A percentile compares a stretch with the other conserved stretches of the same genome.
phyloP scores from a whole-genome alignment of 805 yeast species.

The Millerozyma miso region DNA sequence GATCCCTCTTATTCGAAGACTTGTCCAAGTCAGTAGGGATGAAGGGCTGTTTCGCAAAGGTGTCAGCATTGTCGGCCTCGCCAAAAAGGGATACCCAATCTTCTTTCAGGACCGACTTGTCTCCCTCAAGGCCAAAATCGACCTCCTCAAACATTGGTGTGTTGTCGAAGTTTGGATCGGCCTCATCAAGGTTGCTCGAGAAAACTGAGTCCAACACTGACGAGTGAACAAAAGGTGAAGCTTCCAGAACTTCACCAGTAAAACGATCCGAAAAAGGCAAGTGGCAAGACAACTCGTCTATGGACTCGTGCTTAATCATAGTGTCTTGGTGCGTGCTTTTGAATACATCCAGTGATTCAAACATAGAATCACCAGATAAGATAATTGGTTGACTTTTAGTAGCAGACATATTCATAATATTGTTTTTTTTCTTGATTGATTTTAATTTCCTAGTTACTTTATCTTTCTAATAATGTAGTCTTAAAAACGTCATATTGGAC shows the following conservation, averaged over 20 bases:
- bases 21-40: constrained; percentile 8
- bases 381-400: constrained; percentile 18
- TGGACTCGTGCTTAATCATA: constrained; percentile 13
- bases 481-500: constrained; percentile 30
- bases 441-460: constrained; percentile 2
- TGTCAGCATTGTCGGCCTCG: constrained; percentile 7
- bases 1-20: constrained; percentile 16
- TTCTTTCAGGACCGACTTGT: constrained; percentile 35
- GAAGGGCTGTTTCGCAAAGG: constrained; percentile 6
- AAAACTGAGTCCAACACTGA: constrained; percentile 52
- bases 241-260: neutral
- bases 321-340: constrained; percentile 10
- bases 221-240: constrained; percentile 51
- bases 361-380: constrained; percentile 20
- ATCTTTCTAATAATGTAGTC: constrained; percentile 7
- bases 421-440: constrained; percentile 10
- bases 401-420: constrained; percentile 20
- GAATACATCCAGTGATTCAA: constrained; percentile 21
- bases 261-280: constrained; percentile 16
- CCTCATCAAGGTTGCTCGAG: constrained; percentile 32
- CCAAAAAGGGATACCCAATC: constrained; percentile 64
- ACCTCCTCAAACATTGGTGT: constrained; percentile 62
- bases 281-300: constrained; percentile 23
- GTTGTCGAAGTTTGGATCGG: constrained; percentile 30
- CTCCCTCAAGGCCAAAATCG: constrained; percentile 39